phyloP scores from a whole-genome alignment of 495 filamentous ascomycete genomes.

The Elasticomyces elasticus region DNA sequence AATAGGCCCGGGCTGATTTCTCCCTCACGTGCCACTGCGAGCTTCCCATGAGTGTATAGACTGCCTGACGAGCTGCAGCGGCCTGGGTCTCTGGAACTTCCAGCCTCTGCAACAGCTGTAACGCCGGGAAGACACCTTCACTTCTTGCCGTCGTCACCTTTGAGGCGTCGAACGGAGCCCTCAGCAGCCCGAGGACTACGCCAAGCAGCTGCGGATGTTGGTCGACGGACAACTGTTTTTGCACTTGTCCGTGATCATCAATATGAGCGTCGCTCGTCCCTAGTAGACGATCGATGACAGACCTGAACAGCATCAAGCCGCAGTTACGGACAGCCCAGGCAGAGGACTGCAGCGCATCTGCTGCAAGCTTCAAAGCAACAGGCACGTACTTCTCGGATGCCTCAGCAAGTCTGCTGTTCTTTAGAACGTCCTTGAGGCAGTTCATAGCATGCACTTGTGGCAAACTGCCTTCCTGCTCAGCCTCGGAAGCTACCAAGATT shows the following conservation, averaged over 20 bases:
- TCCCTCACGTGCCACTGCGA: slow-evolving; percentile 81
- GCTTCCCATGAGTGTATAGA: slow-evolving; percentile 54
- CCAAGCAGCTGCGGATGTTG: slow-evolving; percentile 62
- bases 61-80: slow-evolving; percentile 37
- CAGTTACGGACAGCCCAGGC: slow-evolving; percentile 90
- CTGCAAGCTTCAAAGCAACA: slow-evolving; percentile 61
- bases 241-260: slow-evolving; percentile 26
- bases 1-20: slow-evolving; percentile 71
- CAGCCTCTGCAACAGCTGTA: slow-evolving; percentile 68
- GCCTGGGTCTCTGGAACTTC: slow-evolving; percentile 40
- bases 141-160: slow-evolving; percentile 11
- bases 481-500: slow-evolving; percentile 38
- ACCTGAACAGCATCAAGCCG: slow-evolving; percentile 77
- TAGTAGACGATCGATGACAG: slow-evolving; percentile 66
- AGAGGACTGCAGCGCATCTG: slow-evolving; percentile 55
- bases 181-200: slow-evolving; percentile 58
- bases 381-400: slow-evolving; percentile 59
- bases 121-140: slow-evolving; percentile 75
- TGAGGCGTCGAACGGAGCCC: slow-evolving; percentile 1
- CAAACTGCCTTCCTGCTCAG: slow-evolving; percentile 45
- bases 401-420: slow-evolving; percentile 57
- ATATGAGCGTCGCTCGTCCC: slow-evolving; percentile 51
- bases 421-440: slow-evolving; percentile 79
- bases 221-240: slow-evolving; percentile 48
- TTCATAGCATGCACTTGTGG: slow-evolving; percentile 94